phyloP scores from a whole-genome alignment of 2,329 filamentous ascomycete species.

The Aureobasidium sp. region DNA sequence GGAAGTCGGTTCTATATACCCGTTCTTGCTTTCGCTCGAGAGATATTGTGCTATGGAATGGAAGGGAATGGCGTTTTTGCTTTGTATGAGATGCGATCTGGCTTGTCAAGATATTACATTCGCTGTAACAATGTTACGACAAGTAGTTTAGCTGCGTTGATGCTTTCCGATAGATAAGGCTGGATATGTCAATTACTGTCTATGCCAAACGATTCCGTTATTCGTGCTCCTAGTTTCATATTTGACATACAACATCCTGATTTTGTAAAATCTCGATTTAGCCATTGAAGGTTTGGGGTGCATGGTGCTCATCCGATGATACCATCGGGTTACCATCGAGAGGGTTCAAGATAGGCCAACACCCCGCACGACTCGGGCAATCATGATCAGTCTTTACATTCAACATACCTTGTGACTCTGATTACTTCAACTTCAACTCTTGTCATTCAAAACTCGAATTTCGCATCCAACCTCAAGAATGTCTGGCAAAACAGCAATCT shows the following conservation, averaged over 20 bases:
- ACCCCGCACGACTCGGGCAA: background rate
- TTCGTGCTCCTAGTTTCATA: background rate
- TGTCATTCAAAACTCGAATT: background rate
- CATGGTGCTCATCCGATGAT: background rate
- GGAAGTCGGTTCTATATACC: constrained; percentile 17
- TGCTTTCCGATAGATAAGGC: background rate
- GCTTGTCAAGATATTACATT: background rate
- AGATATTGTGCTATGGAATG: background rate
- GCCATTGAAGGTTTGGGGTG: background rate
- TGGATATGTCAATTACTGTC: background rate
- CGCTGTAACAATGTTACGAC: background rate
- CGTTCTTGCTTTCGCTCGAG: constrained; percentile 5
- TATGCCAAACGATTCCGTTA: background rate
- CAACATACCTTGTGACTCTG: background rate
- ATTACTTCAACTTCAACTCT: background rate
- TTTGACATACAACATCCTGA: background rate
- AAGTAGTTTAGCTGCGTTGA: background rate
- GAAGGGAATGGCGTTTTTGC: background rate
- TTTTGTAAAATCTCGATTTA: background rate
- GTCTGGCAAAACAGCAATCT: constrained; percentile 15
- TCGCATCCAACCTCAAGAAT: background rate
- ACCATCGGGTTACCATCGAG: background rate
- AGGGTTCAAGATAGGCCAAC: constrained; percentile 10
- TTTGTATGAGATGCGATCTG: background rate
- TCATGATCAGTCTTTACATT: no score